These are phyloP conservation scores for Penicillium verhagenii DNA, from an alignment of 495 filamentous ascomycete species.

Conservation along the genomic window DNA sequence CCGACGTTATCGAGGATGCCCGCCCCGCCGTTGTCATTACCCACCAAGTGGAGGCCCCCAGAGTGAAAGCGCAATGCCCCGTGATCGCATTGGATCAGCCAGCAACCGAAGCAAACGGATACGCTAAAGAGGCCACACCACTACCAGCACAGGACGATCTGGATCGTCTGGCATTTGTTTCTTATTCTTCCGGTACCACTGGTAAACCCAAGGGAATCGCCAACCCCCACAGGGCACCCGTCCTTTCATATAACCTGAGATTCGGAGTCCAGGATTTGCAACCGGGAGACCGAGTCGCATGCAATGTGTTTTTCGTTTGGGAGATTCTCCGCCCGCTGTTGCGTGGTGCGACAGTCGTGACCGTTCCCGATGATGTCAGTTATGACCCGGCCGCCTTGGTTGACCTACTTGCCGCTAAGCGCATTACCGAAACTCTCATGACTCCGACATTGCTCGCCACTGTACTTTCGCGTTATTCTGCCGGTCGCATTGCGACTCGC, in stretches of 20 bases:
- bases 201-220: constrained; percentile 70
- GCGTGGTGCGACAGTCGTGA: constrained; percentile 64
- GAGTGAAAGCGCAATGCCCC: constrained; percentile 55
- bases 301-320: constrained; percentile 76
- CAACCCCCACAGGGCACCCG: constrained; percentile 64
- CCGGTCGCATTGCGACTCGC: constrained; percentile 45
- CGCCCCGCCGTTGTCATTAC: constrained; percentile 62
- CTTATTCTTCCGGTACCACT: constrained; percentile 66
- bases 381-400: constrained; percentile 67
- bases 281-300: constrained; percentile 66
- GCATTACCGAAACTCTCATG: constrained; percentile 69
- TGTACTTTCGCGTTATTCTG: constrained; percentile 56
- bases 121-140: constrained; percentile 35
- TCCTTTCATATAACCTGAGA: constrained; percentile 63
- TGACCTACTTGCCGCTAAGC: constrained; percentile 56
- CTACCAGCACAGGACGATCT: constrained; percentile 58
- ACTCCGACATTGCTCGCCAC: constrained; percentile 69
- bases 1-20: constrained; percentile 66
- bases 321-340: constrained; percentile 70
- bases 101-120: constrained; percentile 33
- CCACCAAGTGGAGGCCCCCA: constrained; percentile 49
- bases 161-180: constrained; percentile 63
- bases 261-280: constrained; percentile 60
- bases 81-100: constrained; percentile 56
- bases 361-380: constrained; percentile 64